Evolutionary conservation across 495 filamentous ascomycete genomes (phyloP), one percentile per base, ranked within the genome.

Genomic region (Xylaria castorea): DNA sequence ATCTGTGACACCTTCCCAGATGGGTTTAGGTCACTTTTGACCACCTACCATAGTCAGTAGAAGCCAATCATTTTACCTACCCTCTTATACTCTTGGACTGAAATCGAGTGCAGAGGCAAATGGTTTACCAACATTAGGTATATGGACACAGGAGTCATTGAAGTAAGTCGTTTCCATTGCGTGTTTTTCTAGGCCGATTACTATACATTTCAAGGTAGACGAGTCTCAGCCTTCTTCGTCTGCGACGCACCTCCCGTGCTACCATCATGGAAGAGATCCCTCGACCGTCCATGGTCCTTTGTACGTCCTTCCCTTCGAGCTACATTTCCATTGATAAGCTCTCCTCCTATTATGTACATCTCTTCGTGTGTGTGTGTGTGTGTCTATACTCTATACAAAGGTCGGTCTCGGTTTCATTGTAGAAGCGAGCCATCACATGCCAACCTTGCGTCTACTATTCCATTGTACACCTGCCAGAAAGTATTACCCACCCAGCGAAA

Each of bases 311-410:
- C 32, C 8, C 25, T 36, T 48, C 9, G 42, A 34, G 64, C 46
- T 61, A 16, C 46, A 40, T 53, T n/a, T 30, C 5, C 30, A 36
- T 51, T 18, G 1, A 2, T 34, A 32, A 44, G 63, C 63, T 50
- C 42, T 44, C 48, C 42, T 46, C 8, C 64, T 67, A 12, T 9
- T 53, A 67, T 67, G n/a, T 67, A 67, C 46, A 20, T 64, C 36
- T 44, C 61, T 61, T 16, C 9, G 8, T 40, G 1, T 40, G 8
- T 40, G 38, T 14, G 38, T 22, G 3, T 20, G n/a, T 44, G 22
- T 53, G 27, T 67, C 64, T 67, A 67, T 36, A 67, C 8, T 67
- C 64, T 67, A 38, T 67, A 53, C 46, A 67, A 38, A 30, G 46
- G 46, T 25, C 1, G 20, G 18, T 16, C 34, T 36, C 34, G 34